Base-by-base conservation (phyloP, 495 filamentous ascomycete species). In the Neurospora sp. region DNA sequence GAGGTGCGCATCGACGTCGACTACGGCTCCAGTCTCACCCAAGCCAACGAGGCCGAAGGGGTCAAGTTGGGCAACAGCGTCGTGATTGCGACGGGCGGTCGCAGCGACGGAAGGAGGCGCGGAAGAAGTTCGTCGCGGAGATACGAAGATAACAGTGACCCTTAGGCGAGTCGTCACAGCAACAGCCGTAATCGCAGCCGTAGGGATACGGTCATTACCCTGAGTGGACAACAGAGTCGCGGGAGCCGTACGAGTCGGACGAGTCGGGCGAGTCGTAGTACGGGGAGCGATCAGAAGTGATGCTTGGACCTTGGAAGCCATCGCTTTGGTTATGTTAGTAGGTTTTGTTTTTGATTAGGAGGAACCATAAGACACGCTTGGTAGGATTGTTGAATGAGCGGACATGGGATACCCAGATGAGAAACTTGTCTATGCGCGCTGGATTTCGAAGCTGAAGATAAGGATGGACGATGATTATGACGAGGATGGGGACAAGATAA, bases 1-100 rank as follows among this genome's bases (percentile, higher is more conserved):
- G 75, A 77, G 73, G 76, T 77, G 42, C 68, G 46, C 20, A 74
- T 77, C 35, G 70, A 74, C 59, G 73, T 77, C 11, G 73, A 77
- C 39, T 77, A 77, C 68, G 75, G 75, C 1, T 69, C 73, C 4
- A 77, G 73, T 37, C 61, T 77, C 42, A 77, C 71, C 35, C 69
- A 70, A 18, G 74, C 73, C 31, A 38, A 38, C n/a, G 69, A 44
- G 4, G 69, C 44, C 4, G 74, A 71, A 61, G 71, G 73, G 14
- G 70, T 73, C 37, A 69, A 46, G 40, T 11, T 77, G 61, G 75
- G 75, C 10, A 77, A 77, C 40, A 77, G 71, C 18, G 72, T 77
- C 18, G 71, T 75, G 16, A 77, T 77, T 72, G 73, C 48, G 16
- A 73, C 65, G 61, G 70, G 72, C 31, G 42, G 70, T 9, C 70